These are phyloP conservation scores for Penicillium psychrosexuale DNA, from an alignment of 2,329 filamentous ascomycete species.

Conservation along the genomic window DNA sequence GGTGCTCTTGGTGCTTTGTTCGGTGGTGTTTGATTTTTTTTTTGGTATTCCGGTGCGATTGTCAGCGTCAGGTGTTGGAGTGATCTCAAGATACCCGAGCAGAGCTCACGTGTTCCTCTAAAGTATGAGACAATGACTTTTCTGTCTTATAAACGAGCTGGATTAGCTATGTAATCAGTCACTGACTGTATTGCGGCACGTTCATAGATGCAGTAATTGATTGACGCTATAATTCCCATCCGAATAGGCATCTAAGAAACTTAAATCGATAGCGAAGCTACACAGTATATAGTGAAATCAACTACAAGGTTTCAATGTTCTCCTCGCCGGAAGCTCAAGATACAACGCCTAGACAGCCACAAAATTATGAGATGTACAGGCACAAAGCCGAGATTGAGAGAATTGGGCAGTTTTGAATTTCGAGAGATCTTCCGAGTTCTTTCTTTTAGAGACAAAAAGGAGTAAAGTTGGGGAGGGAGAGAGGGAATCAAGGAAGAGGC, in stretches of 20 bases:
- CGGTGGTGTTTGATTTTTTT: conserved; percentile 10
- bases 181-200: not conserved
- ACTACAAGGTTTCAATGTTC: not conserved
- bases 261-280: not conserved
- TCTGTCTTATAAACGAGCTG: not conserved
- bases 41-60: not conserved
- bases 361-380: conserved; percentile 5
- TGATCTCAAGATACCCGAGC: conserved; percentile 6
- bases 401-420: conserved; percentile 37
- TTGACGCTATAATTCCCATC: not conserved
- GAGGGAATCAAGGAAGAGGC: conserved; percentile 31
- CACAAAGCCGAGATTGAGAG: conserved; percentile 22
- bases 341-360: not conserved
- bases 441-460: conserved; percentile 35
- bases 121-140: not conserved
- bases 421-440: conserved; percentile 37
- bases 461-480: conserved; percentile 18
- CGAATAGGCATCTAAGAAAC: not conserved
- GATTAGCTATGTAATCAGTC: not conserved
- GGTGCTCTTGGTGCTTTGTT: conserved; percentile 37
- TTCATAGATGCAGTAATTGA: not conserved
- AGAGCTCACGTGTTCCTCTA: not conserved
- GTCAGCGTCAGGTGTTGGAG: not conserved
- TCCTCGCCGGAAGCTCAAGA: not conserved
- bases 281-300: not conserved